Evolutionary conservation across 768 basidiomycete genomes (phyloP), one percentile per base, ranked within the genome.

Genomic region (Brasilioporus rufonigricans): DNA sequence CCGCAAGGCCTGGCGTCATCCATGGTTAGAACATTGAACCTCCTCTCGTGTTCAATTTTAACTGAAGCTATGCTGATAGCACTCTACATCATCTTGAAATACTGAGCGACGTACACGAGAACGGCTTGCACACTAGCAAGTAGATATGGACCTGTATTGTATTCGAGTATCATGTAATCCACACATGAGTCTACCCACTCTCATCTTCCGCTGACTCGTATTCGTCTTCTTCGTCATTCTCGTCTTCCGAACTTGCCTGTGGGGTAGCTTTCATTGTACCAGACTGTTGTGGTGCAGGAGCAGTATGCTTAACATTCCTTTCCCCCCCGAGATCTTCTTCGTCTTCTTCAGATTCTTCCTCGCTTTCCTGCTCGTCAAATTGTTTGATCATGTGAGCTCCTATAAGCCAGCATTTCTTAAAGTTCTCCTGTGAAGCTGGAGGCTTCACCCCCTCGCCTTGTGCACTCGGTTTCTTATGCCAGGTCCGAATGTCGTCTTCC

Each of bases 401-500:
- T 40, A 92, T 75, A 52, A 76, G 67, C 90, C 91, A 85, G 66
- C 84, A 84, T 65, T 80, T 86, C 65, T 77, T 75, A 49, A 87
- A 65, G 61, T 85, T 86, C 51, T 86, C 87, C 31, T 69, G 65
- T 35, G 75, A 64, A 21, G 62, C 57, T 5, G 74, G 75, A 13
- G 71, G 57, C 48, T 75, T 76, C 23, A 75, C 59, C 9, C 75
- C 80, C 48, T 75, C 76, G 31, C 80, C 89, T 65, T 77, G 79
- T 27, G 85, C 82, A 45, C 65, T 73, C 23, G 81, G 78, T 47
- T 73, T 77, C 50, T 69, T 74, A 70, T 94, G 86, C 96, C 96
- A 99, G 46, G 74, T 77, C n/a, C 91, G 83, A 60, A 98, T 87
- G 59, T 93, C 87, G 48, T 92, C 89, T 64, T 94, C 93, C 46